These are phyloP conservation scores for Penicillium sp. DNA, from an alignment of 2,329 filamentous ascomycete genomes.

Conservation along the genomic window DNA sequence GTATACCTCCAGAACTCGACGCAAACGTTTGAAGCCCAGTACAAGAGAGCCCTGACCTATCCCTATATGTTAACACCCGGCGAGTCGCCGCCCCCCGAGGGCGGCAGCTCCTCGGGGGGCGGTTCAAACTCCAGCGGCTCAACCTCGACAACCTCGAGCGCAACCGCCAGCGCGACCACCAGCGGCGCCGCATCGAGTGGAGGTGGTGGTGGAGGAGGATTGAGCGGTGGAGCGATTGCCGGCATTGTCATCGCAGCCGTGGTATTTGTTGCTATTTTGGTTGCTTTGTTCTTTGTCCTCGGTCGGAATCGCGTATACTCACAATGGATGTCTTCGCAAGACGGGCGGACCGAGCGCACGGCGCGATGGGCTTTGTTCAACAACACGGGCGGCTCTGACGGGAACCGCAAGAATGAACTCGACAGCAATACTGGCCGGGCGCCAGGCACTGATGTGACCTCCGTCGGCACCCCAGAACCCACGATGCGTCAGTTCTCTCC, in stretches of 20 bases:
- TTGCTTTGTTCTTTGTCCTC: conserved; percentile 40
- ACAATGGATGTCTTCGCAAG: conserved; percentile 37
- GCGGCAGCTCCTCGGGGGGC: too few species aligned
- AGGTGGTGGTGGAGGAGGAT: conserved; percentile 10
- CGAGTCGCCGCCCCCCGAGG: conserved; percentile 57
- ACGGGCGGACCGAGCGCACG: conserved; percentile 34
- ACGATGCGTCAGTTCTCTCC: conserved; percentile 11
- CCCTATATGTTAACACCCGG: conserved; percentile 59
- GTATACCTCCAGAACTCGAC: conserved; percentile 45
- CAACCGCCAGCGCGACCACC: conserved; percentile 8
- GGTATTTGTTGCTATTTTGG: conserved; percentile 51
- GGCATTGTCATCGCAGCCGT: conserved; percentile 59
- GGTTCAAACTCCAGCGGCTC: too few species aligned
- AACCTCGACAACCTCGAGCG: conserved; percentile 6
- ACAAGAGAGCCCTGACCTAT: conserved; percentile 50
- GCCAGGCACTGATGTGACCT: conserved; percentile 7
- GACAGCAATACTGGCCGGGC: conserved; percentile 9
- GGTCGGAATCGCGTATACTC: conserved; percentile 38
- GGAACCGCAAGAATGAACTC: conserved; percentile 20
- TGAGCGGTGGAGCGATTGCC: conserved; percentile 57
- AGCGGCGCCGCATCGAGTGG: conserved; percentile 5
- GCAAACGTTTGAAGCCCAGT: conserved; percentile 52
- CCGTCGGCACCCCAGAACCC: conserved; percentile 11
- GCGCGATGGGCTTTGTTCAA: conserved; percentile 35
- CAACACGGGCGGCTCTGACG: conserved; percentile 11